Evolutionary conservation across 2,329 filamentous ascomycete species (phyloP).

Genomic region (Clarireedia homoeocarpa): DNA sequence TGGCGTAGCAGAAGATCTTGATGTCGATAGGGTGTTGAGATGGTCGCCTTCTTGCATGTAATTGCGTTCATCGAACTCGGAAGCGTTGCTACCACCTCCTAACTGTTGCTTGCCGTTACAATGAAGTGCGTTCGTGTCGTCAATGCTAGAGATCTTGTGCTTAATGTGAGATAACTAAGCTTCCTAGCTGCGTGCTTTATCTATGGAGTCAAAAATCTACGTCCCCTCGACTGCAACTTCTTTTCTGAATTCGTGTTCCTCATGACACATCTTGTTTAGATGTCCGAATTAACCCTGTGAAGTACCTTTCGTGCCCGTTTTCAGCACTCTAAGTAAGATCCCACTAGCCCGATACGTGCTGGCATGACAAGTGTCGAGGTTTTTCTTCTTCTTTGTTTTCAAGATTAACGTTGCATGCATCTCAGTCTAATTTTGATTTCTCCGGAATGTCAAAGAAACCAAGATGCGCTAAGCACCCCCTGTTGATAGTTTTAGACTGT

Average conservation of each 20-base stretch:
- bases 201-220: not conserved
- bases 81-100: not conserved
- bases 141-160: not conserved
- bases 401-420: slow-evolving; percentile 4
- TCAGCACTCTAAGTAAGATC: not conserved
- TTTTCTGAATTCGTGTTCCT: not conserved
- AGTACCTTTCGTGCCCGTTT: not conserved
- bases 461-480: too few relatives aligned
- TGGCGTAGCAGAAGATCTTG: not conserved
- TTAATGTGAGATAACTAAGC: not conserved
- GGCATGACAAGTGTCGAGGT: not conserved
- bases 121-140: not conserved
- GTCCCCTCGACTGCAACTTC: not conserved
- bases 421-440: not conserved
- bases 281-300: slow-evolving; percentile 2
- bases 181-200: not conserved
- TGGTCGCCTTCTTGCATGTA: not conserved
- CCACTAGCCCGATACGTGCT: not conserved
- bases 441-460: too few relatives aligned
- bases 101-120: not conserved
- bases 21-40: not conserved
- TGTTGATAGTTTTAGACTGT: too few relatives aligned
- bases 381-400: not conserved
- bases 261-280: slow-evolving; percentile 6
- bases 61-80: not conserved